These are phyloP conservation scores for Wickerhamomyces sp. DNA, from an alignment of 1,139 yeast genomes.

Conservation along the genomic window DNA sequence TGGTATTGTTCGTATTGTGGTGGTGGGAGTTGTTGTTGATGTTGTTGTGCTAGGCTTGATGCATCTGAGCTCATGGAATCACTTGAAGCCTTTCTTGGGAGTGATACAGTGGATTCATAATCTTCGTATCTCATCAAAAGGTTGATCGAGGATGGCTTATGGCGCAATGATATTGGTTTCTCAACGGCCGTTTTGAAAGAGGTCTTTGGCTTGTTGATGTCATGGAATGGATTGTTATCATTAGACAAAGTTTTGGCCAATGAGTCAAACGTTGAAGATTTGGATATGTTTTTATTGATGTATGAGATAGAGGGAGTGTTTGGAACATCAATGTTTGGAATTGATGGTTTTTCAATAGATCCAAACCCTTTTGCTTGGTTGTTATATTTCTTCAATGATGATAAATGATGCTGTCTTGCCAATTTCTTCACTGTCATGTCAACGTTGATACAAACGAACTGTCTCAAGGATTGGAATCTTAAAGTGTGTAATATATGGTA, in stretches of 20 bases:
- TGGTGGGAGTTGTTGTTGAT: not conserved
- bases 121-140: constrained; percentile 5
- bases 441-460: constrained; percentile 52
- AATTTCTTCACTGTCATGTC: constrained; percentile 49
- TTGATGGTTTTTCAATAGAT: constrained; percentile 10
- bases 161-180: constrained; percentile 8
- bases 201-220: constrained; percentile 1
- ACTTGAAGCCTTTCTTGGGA: too few species aligned
- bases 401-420: constrained; percentile 43
- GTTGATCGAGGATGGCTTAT: constrained; percentile 8
- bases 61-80: too few species aligned
- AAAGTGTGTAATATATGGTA: constrained; percentile 36
- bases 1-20: not conserved
- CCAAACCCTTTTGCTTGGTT: not conserved
- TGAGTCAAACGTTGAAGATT: constrained; percentile 6
- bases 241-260: not conserved
- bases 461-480: constrained; percentile 41
- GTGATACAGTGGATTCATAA: not conserved
- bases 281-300: not conserved
- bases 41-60: not conserved
- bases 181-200: constrained; percentile 3
- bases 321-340: constrained; percentile 5
- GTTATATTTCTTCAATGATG: constrained; percentile 18
- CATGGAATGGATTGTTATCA: constrained; percentile 7
- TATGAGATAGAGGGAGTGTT: not conserved